Percentiles rank a stretch among this genome's conserved stretches.
These are phyloP conservation scores for Cladochytrium replicatum DNA, from an alignment of 192 early-diverging fungal genomes.

Conservation along the genomic window DNA sequence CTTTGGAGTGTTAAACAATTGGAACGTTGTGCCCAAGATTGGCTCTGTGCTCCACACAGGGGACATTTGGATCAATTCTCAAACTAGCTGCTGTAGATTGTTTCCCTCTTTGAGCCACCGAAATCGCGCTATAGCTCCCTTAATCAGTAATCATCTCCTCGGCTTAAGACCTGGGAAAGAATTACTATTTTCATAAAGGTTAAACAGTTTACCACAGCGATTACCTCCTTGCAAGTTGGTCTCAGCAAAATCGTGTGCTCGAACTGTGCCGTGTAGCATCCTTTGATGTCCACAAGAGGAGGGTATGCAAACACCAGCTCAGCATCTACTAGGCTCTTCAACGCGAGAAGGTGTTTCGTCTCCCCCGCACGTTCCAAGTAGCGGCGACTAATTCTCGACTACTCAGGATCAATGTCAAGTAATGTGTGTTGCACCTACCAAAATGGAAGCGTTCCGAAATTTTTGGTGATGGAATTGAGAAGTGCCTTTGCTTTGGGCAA, in stretches of 20 bases:
- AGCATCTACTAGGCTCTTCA: constrained; percentile 74
- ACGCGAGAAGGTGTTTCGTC: constrained; percentile 73
- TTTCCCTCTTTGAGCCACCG: too few species aligned
- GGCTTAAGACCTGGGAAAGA: constrained; percentile 59
- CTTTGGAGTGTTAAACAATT: too few species aligned
- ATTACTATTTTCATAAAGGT: constrained; percentile 4
- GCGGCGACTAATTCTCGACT: constrained; percentile 42
- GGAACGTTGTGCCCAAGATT: too few species aligned
- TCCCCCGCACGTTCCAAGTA: constrained; percentile 94
- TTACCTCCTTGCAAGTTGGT: constrained; percentile 72
- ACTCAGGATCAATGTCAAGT: neutral
- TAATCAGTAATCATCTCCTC: constrained; percentile 62
- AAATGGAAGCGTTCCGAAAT: constrained; percentile 91
- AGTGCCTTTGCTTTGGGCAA: constrained; percentile 64
- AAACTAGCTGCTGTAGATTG: too few species aligned
- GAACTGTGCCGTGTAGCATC: constrained; percentile 90
- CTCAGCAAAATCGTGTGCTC: constrained; percentile 90
- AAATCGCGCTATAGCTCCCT: too few species aligned
- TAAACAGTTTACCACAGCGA: constrained; percentile 3
- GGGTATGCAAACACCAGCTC: constrained; percentile 80
- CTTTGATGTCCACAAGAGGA: constrained; percentile 74
- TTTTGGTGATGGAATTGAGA: constrained; percentile 67
- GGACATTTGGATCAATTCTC: too few species aligned
- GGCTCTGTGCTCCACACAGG: too few species aligned
- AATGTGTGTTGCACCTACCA: constrained; percentile 33